phyloP scores from a whole-genome alignment of 2,329 filamentous ascomycete genomes.

The Hypocrella siamensis region DNA sequence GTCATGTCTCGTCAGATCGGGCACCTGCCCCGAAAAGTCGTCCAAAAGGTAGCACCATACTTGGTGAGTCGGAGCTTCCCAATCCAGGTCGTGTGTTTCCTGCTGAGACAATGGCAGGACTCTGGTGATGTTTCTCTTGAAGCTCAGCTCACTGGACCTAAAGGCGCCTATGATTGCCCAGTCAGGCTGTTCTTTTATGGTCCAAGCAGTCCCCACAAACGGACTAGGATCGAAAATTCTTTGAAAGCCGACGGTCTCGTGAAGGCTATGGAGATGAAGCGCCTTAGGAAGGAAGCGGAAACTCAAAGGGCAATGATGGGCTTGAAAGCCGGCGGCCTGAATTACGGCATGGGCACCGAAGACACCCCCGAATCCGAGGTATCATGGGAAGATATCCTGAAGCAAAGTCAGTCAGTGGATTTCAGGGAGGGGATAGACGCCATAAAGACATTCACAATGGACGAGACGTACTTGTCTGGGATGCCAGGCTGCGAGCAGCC shows the following conservation, averaged over 20 bases:
- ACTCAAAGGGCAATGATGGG: conserved; percentile 29
- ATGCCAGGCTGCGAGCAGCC: conserved; percentile 64
- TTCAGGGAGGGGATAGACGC: conserved; percentile 48
- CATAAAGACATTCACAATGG: conserved; percentile 53
- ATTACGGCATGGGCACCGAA: conserved; percentile 17
- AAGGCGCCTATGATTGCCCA: conserved; percentile 56
- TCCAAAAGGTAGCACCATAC: conserved; percentile 57
- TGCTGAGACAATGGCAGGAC: conserved; percentile 24
- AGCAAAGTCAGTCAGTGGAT: conserved; percentile 50
- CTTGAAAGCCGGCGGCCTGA: conserved; percentile 22
- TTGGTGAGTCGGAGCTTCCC: conserved; percentile 30
- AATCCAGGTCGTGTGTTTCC: background rate
- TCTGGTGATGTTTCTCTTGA: conserved; percentile 47
- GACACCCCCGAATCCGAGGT: conserved; percentile 19
- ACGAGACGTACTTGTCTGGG: conserved; percentile 52
- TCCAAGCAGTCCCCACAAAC: conserved; percentile 36
- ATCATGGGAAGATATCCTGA: conserved; percentile 47
- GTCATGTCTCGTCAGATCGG: conserved; percentile 63
- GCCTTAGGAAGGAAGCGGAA: conserved; percentile 37
- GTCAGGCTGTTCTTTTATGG: conserved; percentile 56
- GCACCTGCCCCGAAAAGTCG: conserved; percentile 54
- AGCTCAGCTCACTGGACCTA: conserved; percentile 50
- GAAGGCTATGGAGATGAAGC: conserved; percentile 37
- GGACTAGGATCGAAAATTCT: conserved; percentile 37
- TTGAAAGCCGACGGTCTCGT: conserved; percentile 53